Conservation (phyloP, 305 asterid genomes). For the Plantago coronopus region DNA sequence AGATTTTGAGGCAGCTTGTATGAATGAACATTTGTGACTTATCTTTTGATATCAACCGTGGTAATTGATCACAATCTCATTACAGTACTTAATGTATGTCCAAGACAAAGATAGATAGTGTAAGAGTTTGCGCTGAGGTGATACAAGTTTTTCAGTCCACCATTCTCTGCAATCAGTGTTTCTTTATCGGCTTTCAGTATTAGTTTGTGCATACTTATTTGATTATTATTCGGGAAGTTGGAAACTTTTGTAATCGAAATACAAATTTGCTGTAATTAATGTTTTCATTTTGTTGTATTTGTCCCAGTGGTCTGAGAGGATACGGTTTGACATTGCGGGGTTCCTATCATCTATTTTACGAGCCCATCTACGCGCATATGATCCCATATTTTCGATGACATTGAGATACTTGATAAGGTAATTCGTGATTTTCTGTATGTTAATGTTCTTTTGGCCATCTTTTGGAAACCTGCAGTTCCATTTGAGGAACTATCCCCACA, state of each 20-base stretch:
- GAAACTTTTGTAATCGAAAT: constrained; percentile 3
- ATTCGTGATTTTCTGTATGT: constrained; percentile 10
- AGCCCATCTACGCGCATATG: constrained; percentile 74
- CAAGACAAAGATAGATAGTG: background rate
- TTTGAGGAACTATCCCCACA: too few relatives aligned
- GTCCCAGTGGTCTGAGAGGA: constrained; percentile 85
- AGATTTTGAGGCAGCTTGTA: too few relatives aligned
- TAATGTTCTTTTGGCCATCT: background rate
- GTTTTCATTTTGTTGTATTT: constrained; percentile 19
- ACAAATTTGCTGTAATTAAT: background rate
- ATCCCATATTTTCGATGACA: constrained; percentile 84
- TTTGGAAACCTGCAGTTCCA: too few relatives aligned
- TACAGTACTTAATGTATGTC: too few relatives aligned
- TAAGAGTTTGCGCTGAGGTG: background rate
- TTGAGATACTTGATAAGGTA: constrained; percentile 92
- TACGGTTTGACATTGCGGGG: constrained; percentile 91
- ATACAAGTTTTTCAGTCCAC: background rate
- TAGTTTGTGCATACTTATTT: constrained; percentile 1
- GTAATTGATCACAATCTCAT: too few relatives aligned
- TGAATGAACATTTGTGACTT: too few relatives aligned
- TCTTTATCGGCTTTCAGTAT: background rate
- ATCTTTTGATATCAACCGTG: too few relatives aligned
- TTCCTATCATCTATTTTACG: constrained; percentile 74
- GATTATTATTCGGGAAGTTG: background rate
- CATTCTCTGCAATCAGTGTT: background rate